Base-by-base conservation (phyloP, 1,284 basidiomycete species). In the Ustilago trichophora region DNA sequence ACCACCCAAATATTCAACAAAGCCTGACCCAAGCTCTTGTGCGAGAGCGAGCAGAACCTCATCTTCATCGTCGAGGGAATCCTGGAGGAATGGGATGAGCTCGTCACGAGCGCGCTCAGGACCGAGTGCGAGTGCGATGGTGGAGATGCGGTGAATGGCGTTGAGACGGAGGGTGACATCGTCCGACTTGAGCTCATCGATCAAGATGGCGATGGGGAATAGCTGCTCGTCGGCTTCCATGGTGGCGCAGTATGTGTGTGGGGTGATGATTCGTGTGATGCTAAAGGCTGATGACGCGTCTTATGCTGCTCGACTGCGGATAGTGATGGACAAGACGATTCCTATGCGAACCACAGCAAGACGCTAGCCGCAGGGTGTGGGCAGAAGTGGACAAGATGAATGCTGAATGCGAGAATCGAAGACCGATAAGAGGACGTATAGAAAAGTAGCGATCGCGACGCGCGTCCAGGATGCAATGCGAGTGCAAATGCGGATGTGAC, bases 41-140 rank as follows among this genome's bases (percentile, higher is more conserved):
- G 95, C 94, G 49, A 99, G 86, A 4, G 95, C 96, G 33, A 99
- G 87, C 32, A 99, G 85, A 25, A 99, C 95, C 82, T 99, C 96
- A 82, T 99, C 96, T 84, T 99, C 96, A 80, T 99, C 96, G 83
- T 99, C 96, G 73, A 98, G 89, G 31, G 93, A 96, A 80, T 99
- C 95, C 84, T 93, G 91, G 56, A 99, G 87, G 85, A 99, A 99
- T 1, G 94, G 92, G 70, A 99, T 88, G 68, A 99, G 88, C 83
- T 99, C 96, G 62, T 95, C 92, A 66, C 96, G 89, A 29, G 95
- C 91, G 69, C 96, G 90, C 85, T 96, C 91, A 26, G 93, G 90
- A 12, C 96, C 96, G 45, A 99, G 87, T 33, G 96, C 96, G 64
- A 99, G 88, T 3, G 96, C 96, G 83, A 99, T 99, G 50, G 96